These are phyloP conservation scores for Aspergillus taichungensis DNA, from an alignment of 495 filamentous ascomycete species.

Conservation along the genomic window DNA sequence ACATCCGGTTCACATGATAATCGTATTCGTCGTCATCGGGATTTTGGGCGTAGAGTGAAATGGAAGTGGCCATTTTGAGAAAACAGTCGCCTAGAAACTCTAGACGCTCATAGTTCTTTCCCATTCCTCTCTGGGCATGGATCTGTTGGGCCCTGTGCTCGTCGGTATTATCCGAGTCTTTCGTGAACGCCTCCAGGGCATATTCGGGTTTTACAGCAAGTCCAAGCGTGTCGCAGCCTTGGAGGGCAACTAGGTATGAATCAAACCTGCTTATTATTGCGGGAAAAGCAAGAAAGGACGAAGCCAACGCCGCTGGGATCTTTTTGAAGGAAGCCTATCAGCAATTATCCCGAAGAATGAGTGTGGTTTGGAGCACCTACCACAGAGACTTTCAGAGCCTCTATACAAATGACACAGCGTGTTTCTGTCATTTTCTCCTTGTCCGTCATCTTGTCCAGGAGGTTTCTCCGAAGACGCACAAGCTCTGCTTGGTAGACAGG, in stretches of 20 bases:
- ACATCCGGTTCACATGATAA: constrained; percentile 85
- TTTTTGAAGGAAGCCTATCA: constrained; percentile 25
- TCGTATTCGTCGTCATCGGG: constrained; percentile 78
- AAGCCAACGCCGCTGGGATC: constrained; percentile 55
- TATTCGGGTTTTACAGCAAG: constrained; percentile 54
- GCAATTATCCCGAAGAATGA: background rate
- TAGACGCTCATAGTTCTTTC: constrained; percentile 90
- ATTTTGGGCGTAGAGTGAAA: constrained; percentile 65
- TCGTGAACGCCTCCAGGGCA: constrained; percentile 86
- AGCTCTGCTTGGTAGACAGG: constrained; percentile 70
- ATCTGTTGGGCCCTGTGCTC: constrained; percentile 63
- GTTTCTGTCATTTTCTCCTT: constrained; percentile 37
- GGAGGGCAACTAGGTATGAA: constrained; percentile 68
- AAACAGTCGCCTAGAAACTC: constrained; percentile 94
- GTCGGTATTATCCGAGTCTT: constrained; percentile 85
- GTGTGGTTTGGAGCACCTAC: constrained; percentile 38
- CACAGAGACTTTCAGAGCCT: constrained; percentile 62
- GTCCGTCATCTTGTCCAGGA: constrained; percentile 56
- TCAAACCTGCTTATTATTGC: constrained; percentile 79
- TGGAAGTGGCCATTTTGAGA: constrained; percentile 91
- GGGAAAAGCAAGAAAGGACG: constrained; percentile 65
- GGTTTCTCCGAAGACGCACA: constrained; percentile 68
- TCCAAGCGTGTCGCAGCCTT: constrained; percentile 53
- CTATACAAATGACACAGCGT: constrained; percentile 43
- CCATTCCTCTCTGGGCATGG: constrained; percentile 82